phyloP scores from a whole-genome alignment of 1,284 basidiomycete genomes.

The Neonothopanus nambi region DNA sequence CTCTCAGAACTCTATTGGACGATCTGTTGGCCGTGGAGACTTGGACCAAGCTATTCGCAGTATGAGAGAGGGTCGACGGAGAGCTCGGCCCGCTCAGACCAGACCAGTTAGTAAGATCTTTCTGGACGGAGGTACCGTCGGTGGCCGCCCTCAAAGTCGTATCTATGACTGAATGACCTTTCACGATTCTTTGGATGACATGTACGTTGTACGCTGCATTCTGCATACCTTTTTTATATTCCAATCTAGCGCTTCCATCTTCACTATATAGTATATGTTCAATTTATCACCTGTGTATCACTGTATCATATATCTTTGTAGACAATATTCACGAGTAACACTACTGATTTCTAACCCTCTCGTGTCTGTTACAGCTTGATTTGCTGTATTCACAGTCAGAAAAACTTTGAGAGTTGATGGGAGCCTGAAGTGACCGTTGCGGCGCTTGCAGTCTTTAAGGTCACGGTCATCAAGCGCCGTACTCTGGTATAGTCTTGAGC shows the following conservation, averaged over 20 bases:
- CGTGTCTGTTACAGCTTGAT: too few relatives aligned
- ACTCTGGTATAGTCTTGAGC: too few relatives aligned
- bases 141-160: constrained; percentile 42
- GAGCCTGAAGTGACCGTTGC: too few relatives aligned
- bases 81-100: constrained; percentile 44
- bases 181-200: neutral
- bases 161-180: constrained; percentile 1
- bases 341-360: too few relatives aligned
- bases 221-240: neutral
- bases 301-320: too few relatives aligned
- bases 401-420: too few relatives aligned
- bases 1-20: constrained; percentile 43
- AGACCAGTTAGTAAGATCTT: constrained; percentile 76
- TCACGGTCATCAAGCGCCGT: too few relatives aligned
- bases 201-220: neutral
- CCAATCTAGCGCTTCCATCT: neutral
- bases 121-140: constrained; percentile 56
- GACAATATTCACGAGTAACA: too few relatives aligned
- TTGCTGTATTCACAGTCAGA: too few relatives aligned
- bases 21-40: constrained; percentile 70
- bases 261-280: too few relatives aligned
- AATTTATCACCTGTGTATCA: too few relatives aligned
- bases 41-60: constrained; percentile 82
- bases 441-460: too few relatives aligned
- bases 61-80: constrained; percentile 67